Base-by-base conservation (phyloP, 768 basidiomycete genomes). In the Fomitopsis pulvina region DNA sequence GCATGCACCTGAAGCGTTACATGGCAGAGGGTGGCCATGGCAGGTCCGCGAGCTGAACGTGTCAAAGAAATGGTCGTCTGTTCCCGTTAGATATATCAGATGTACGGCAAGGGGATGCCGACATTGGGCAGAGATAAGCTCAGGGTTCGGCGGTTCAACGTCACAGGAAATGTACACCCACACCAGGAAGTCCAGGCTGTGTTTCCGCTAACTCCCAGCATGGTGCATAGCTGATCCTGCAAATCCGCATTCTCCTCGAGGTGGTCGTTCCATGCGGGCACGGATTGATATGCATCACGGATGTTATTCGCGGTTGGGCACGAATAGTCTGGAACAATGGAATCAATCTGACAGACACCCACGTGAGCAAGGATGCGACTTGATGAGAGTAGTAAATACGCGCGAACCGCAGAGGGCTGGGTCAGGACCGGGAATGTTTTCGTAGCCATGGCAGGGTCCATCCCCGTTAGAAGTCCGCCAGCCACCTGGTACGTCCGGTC, bases 51-150 rank as follows among this genome's bases (percentile, higher is more conserved):
- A 73, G 16, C 65, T 70, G 58, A 77, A 74, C n/a, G 71, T 72
- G 56, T 77, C 76, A 57, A 77, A 77, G 63, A 70, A 77, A 50
- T 76, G 76, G 48, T 77, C 72, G 52, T 74, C 72, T 73, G 50
- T 4, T 11, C 27, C 11, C 7, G 34, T 14, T 5, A 18, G 14
- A 16, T 14, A 14, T 18, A 14, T 37, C 14, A 40, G 10, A 18
- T n/a, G 9, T 42, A 14, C 21, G 11, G 21, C 28, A 32, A 18
- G 16, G 43, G 29, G 16, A 24, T 45, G 25, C 27, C 25, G 27
- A 26, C 43, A 34, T 27, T 4, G 44, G 44, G 10, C 10, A 40
- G 30, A 40, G 47, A 48, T 48, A 38, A 48, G n/a, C 24, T 41
- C 20, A 52, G 42, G 25, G 10, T 47, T 43, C 38, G 48, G 29